A percentile compares a stretch with the other conserved stretches of the same genome.
Evolutionary conservation across 306 rosid species (phyloP).

Genomic region (Amphicarpaea edgeworthii): DNA sequence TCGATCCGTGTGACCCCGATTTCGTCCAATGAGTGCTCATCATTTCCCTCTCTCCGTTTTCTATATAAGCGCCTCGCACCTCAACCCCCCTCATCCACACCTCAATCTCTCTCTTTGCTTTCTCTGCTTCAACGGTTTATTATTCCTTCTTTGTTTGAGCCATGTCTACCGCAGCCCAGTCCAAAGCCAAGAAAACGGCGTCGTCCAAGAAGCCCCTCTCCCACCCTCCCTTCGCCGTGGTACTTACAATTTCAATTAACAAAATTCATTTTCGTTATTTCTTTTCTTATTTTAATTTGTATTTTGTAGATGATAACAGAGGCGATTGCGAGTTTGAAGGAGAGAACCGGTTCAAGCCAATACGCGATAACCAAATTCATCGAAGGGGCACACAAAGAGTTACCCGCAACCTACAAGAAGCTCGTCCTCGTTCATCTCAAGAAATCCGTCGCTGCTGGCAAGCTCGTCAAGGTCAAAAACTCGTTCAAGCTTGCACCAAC

Average conservation of each 20-base stretch:
- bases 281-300: background rate
- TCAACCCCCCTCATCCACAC: background rate
- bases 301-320: slow-evolving; percentile 74
- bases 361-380: slow-evolving; percentile 79
- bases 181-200: slow-evolving; percentile 48
- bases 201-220: slow-evolving; percentile 46
- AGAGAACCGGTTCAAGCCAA: slow-evolving; percentile 93
- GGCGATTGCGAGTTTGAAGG: slow-evolving; percentile 74
- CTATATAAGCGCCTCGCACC: slow-evolving; percentile 26
- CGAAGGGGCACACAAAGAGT: slow-evolving; percentile 76
- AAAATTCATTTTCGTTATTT: no score
- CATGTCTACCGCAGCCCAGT: slow-evolving; percentile 32
- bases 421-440: slow-evolving; percentile 72
- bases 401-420: slow-evolving; percentile 74
- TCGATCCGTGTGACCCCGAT: slow-evolving; percentile 59
- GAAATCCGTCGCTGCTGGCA: slow-evolving; percentile 72
- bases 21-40: slow-evolving; percentile 63
- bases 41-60: slow-evolving; percentile 37
- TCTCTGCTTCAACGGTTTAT: background rate
- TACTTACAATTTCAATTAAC: no score
- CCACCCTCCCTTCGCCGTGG: slow-evolving; percentile 83
- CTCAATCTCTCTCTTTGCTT: no score
- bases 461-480: slow-evolving; percentile 73
- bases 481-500: slow-evolving; percentile 67
- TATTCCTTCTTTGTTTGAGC: background rate